Base-by-base conservation (phyloP, 495 filamentous ascomycete genomes). In the Chaetomidium leptoderma region DNA sequence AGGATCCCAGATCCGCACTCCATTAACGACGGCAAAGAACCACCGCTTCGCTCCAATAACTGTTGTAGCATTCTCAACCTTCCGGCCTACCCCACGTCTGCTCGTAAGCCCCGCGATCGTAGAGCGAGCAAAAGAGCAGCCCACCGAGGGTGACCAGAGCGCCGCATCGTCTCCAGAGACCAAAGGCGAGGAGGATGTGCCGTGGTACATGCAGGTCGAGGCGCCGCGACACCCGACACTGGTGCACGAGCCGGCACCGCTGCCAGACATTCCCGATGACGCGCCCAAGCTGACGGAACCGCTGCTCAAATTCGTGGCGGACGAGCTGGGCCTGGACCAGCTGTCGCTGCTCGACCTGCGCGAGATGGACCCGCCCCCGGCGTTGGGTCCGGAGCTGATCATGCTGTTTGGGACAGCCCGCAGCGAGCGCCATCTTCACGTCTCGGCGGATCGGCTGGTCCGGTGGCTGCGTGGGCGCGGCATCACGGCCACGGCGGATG, bases 371-470 rank as follows among this genome's bases (percentile, higher is more conserved):
- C 91, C 90, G 0, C 87, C 93, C 0, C 83, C 93, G 1, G 90
- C 91, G 0, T 78, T 97, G 35, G 93, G 93, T 8, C 81, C 90
- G 16, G 87, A 91, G 65, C 80, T 96, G 36, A 78, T 98, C 30
- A 97, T 97, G 93, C 69, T 97, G 36, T 76, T 97, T 59, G 92
- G 90, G n/a, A 95, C 90, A 17, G 90, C 92, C 21, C 86, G 95
- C 46, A 92, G 89, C 58, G 89, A 96, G 63, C 92, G 90, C 55
- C 95, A 98, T 75, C 73, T 97, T 26, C 91, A 96, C 63, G 89
- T 95, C 21, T 92, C 91, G 3, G 91, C 93, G 4, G 92, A 95
- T 66, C 84, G 90, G 27, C 78, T 95, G 21, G 91, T 91, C 58
- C 81, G 92, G 55, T 97, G 89, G 89, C 72, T 97, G 40, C 79